These are phyloP conservation scores for Rossbeevera mucosa DNA, from an alignment of 768 basidiomycete genomes.

Conservation along the genomic window DNA sequence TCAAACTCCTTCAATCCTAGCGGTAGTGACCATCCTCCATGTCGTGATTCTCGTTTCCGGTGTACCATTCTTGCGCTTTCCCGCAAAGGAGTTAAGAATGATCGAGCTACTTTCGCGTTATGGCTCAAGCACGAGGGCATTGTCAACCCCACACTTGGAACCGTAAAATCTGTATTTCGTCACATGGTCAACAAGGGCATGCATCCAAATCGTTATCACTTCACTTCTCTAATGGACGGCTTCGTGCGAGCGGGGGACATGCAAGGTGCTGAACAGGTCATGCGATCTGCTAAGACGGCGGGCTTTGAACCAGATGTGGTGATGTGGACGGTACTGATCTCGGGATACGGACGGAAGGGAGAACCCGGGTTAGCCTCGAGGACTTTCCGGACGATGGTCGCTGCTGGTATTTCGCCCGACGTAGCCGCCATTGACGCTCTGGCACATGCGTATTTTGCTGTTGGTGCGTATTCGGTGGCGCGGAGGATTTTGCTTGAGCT, in stretches of 20 bases:
- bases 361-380: conserved; percentile 49
- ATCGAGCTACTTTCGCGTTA: conserved; percentile 54
- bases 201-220: conserved; percentile 68
- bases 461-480: conserved; percentile 48
- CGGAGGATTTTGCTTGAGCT: conserved; percentile 51
- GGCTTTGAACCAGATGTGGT: conserved; percentile 57
- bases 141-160: conserved; percentile 44
- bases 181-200: conserved; percentile 64
- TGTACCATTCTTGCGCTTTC: conserved; percentile 46
- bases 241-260: conserved; percentile 58
- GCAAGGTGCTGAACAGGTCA: conserved; percentile 47
- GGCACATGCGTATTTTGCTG: conserved; percentile 59
- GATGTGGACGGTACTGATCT: conserved; percentile 75
- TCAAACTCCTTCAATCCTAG: conserved; percentile 44
- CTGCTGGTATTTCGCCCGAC: conserved; percentile 61
- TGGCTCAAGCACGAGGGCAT: conserved; percentile 62
- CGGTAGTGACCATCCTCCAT: conserved; percentile 36
- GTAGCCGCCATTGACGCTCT: conserved; percentile 67
- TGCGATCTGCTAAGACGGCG: conserved; percentile 47
- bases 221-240: conserved; percentile 73
- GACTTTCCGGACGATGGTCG: conserved; percentile 61
- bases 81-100: conserved; percentile 46
- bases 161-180: conserved; percentile 52
- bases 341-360: conserved; percentile 60
- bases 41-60: conserved; percentile 31